These are phyloP conservation scores for Suillus sp. DNA, from an alignment of 768 basidiomycete species.

Conservation along the genomic window DNA sequence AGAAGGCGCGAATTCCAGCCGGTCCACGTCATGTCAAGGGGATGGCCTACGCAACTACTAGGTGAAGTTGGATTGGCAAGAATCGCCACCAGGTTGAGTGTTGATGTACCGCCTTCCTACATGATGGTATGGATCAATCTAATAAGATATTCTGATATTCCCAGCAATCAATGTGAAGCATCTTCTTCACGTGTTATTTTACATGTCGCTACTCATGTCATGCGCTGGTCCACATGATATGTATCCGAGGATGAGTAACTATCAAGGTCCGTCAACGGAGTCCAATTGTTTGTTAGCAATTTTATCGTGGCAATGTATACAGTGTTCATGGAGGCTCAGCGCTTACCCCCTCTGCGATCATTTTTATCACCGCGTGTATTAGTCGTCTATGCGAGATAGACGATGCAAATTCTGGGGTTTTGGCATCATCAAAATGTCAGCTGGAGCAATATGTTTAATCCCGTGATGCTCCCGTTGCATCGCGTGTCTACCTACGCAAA, in stretches of 20 bases:
- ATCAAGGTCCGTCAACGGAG: background rate
- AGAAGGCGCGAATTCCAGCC: background rate
- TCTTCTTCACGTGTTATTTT: constrained; percentile 18
- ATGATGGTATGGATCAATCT: too few species aligned
- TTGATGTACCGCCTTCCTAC: too few species aligned
- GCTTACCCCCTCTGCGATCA: background rate
- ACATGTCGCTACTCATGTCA: constrained; percentile 15
- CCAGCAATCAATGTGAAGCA: constrained; percentile 16
- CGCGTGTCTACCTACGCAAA: constrained; percentile 1
- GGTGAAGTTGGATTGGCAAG: background rate
- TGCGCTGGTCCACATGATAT: constrained; percentile 1
- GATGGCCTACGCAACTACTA: background rate
- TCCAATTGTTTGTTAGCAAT: background rate
- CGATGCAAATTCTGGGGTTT: background rate
- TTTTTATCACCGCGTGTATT: background rate
- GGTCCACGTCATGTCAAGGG: background rate
- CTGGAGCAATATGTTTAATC: background rate
- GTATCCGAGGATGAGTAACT: background rate
- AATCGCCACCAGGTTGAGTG: too few species aligned
- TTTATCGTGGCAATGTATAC: background rate
- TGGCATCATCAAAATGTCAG: too few species aligned
- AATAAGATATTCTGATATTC: constrained; percentile 12
- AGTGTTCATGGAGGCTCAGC: too few species aligned
- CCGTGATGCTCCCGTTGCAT: background rate
- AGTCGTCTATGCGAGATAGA: background rate